Conservation (phyloP, 345 rosid genomes). For the Pseudoturritis turrita region DNA sequence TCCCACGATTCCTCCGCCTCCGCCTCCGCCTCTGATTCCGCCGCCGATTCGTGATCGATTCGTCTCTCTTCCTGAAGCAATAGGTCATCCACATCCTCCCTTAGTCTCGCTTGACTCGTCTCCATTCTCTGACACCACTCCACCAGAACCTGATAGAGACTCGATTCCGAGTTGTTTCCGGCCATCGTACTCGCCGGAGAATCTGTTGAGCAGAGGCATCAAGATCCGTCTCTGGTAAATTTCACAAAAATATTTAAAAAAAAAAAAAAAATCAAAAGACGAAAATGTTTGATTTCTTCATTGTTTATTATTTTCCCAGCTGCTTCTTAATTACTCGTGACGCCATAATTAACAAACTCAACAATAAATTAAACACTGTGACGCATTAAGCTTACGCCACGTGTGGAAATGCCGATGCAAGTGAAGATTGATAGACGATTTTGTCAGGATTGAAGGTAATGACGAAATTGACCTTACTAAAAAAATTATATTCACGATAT, state of each 20-base stretch:
- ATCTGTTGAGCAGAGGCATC: constrained; percentile 11
- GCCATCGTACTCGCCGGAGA: constrained; percentile 42
- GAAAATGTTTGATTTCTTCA: too few species aligned
- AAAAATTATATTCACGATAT: neutral
- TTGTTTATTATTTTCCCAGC: constrained; percentile 15
- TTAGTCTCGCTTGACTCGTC: constrained; percentile 49
- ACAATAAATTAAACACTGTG: neutral
- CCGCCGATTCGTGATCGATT: neutral
- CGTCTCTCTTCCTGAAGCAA: constrained; percentile 26
- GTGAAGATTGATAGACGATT: neutral
- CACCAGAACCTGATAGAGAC: constrained; percentile 41
- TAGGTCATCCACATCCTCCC: constrained; percentile 46
- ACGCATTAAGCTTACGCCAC: neutral
- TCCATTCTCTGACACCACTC: constrained; percentile 68
- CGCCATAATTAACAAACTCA: constrained; percentile 21
- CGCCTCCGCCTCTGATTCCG: neutral
- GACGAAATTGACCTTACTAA: neutral
- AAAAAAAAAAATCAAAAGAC: neutral
- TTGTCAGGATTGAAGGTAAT: neutral
- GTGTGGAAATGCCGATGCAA: constrained; percentile 12
- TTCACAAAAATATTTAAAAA: neutral
- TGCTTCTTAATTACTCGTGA: constrained; percentile 16
- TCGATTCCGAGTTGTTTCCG: constrained; percentile 31
- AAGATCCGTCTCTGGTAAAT: neutral
- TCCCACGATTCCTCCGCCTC: constrained; percentile 28